Evolutionary conservation across 495 filamentous ascomycete genomes (phyloP).

Genomic region (Annulohypoxylon moriforme): DNA sequence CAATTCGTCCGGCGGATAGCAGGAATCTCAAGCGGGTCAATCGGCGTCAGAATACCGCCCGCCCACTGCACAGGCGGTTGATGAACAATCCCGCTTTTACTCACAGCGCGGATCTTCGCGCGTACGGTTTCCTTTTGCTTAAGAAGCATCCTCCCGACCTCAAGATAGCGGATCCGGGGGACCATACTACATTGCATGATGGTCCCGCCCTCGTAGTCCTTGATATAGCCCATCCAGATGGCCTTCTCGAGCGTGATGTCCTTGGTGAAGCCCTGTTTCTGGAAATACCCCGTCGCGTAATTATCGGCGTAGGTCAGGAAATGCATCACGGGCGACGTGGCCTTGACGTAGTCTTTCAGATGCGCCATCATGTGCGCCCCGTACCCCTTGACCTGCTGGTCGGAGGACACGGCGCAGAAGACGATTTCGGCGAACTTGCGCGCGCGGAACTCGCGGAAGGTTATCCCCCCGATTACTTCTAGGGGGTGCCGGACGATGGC

Average conservation of each 20-base stretch:
- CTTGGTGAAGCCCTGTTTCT: neutral
- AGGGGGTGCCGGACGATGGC: neutral
- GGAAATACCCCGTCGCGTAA: neutral
- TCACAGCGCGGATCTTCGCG: neutral
- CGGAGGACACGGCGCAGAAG: neutral
- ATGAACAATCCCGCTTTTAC: neutral
- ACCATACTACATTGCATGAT: neutral
- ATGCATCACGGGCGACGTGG: neutral
- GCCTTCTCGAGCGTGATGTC: neutral
- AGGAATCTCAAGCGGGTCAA: neutral
- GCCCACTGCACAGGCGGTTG: neutral
- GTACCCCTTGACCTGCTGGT: neutral
- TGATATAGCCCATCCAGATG: neutral
- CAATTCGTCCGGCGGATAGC: neutral
- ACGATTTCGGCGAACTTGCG: neutral
- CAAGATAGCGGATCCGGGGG: neutral
- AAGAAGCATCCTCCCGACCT: neutral
- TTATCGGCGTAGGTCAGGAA: neutral
- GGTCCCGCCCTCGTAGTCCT: neutral
- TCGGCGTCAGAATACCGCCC: neutral
- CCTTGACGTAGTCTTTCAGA: neutral
- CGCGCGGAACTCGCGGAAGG: neutral
- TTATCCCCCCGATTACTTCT: neutral
- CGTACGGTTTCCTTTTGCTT: neutral
- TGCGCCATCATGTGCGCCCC: neutral